These are phyloP conservation scores for Groenewaldozyma auringiensis DNA, from an alignment of 1,139 yeast species.

Conservation along the genomic window DNA sequence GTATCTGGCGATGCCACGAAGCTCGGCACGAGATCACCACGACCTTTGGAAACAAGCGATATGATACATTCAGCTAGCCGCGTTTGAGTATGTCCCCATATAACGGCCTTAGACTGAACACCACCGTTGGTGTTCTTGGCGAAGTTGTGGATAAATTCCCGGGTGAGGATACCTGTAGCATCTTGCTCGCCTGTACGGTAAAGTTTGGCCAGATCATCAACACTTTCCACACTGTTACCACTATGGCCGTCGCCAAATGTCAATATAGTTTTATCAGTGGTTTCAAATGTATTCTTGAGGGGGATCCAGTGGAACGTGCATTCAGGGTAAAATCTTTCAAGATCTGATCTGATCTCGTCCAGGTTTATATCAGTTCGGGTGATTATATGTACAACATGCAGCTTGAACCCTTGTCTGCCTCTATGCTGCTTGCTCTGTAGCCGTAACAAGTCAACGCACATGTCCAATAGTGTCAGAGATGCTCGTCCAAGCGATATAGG, in stretches of 20 bases:
- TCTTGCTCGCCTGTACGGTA: constrained; percentile 41
- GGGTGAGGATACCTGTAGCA: constrained; percentile 42
- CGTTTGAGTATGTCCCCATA: constrained; percentile 79
- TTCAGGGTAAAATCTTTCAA: constrained; percentile 18
- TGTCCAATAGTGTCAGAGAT: constrained; percentile 61
- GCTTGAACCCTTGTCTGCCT: constrained; percentile 61
- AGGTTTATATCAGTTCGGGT: too few species aligned
- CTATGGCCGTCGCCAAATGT: neutral
- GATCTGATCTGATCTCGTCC: constrained; percentile 19
- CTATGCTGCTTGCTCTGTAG: constrained; percentile 56
- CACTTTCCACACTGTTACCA: constrained; percentile 3
- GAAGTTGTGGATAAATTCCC: constrained; percentile 41
- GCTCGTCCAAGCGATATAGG: constrained; percentile 61
- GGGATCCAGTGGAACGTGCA: constrained; percentile 20
- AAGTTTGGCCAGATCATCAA: constrained; percentile 13
- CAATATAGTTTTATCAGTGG: neutral
- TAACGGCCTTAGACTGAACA: constrained; percentile 35
- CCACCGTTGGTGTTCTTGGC: constrained; percentile 41
- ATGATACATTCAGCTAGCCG: constrained; percentile 71
- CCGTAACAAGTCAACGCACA: constrained; percentile 49
- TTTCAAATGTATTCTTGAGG: constrained; percentile 11
- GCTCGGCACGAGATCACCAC: constrained; percentile 62
- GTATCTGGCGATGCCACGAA: constrained; percentile 10
- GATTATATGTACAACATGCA: constrained; percentile 46
- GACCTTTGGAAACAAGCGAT: constrained; percentile 79